These are phyloP conservation scores for Penicillium diatomitis DNA, from an alignment of 495 filamentous ascomycete genomes.

Conservation along the genomic window DNA sequence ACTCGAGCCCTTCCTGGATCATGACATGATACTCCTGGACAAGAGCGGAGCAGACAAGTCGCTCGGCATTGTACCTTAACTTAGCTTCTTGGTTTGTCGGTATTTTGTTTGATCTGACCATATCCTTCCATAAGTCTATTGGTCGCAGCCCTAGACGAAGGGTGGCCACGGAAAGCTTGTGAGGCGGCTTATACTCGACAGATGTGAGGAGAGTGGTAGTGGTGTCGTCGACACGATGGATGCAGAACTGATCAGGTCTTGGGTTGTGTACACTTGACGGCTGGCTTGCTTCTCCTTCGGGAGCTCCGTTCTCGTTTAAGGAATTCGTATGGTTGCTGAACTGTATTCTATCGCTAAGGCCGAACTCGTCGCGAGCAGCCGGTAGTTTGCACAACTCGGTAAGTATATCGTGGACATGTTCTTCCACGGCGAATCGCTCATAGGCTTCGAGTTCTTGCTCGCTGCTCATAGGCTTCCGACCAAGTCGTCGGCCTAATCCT, in stretches of 20 bases:
- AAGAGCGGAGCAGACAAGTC: slow-evolving; percentile 4
- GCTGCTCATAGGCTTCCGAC: slow-evolving; percentile 7
- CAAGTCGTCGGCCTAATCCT: slow-evolving; percentile 4
- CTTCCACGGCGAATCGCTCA: slow-evolving; percentile 12
- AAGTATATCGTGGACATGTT: slow-evolving; percentile 14
- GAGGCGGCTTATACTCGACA: background rate
- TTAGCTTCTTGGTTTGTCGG: background rate
- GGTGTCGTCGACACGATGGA: slow-evolving; percentile 5
- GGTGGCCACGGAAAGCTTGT: background rate
- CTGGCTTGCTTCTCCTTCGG: background rate
- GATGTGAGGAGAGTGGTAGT: background rate
- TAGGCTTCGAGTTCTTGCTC: slow-evolving; percentile 11
- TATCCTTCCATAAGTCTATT: background rate
- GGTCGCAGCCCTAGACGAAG: background rate
- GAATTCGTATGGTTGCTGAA: slow-evolving; percentile 12
- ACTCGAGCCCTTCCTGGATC: slow-evolving; percentile 22
- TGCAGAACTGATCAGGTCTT: slow-evolving; percentile 14
- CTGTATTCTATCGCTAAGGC: slow-evolving; percentile 6
- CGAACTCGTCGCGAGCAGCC: slow-evolving; percentile 8
- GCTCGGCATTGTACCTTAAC: background rate
- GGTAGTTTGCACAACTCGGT: slow-evolving; percentile 13
- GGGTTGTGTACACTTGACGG: background rate
- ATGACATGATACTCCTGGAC: too few species aligned
- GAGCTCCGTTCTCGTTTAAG: slow-evolving; percentile 2
- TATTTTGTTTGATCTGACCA: background rate